These are phyloP conservation scores for Wickerhamiella occidentalis DNA, from an alignment of 805 yeast species.

Conservation along the genomic window DNA sequence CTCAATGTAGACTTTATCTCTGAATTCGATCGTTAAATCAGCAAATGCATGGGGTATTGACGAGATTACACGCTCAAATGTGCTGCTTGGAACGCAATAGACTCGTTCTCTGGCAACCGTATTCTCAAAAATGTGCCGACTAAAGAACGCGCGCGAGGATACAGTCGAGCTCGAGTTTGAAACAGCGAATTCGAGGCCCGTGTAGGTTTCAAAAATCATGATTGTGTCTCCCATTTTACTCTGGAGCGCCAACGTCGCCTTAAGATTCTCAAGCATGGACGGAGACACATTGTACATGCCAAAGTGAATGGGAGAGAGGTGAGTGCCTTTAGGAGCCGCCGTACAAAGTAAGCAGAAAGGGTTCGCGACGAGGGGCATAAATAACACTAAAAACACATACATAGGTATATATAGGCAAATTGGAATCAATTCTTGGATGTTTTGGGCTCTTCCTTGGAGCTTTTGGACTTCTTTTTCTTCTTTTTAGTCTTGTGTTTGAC, in stretches of 20 bases:
- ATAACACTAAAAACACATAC: too few species aligned
- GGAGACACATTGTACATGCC: slow-evolving; percentile 9
- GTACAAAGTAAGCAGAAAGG: too few species aligned
- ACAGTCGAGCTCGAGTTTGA: slow-evolving; percentile 6
- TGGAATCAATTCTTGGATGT: too few species aligned
- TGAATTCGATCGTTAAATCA: background rate
- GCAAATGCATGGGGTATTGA: background rate
- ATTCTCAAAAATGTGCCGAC: background rate
- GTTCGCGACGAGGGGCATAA: too few species aligned
- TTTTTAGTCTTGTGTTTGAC: slow-evolving; percentile 26
- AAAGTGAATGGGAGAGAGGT: background rate
- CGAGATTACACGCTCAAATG: background rate
- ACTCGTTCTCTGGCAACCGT: background rate
- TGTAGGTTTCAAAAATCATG: background rate
- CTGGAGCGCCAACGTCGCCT: background rate
- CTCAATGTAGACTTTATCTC: background rate
- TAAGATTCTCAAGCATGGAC: background rate
- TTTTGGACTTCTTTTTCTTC: slow-evolving; percentile 13
- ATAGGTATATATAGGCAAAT: too few species aligned
- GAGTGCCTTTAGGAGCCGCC: too few species aligned
- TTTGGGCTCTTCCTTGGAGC: background rate
- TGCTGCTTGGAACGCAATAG: background rate
- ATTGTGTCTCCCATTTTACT: background rate
- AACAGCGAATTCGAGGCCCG: slow-evolving; percentile 1
- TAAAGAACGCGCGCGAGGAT: background rate